phyloP scores from a whole-genome alignment of 2,329 filamentous ascomycete species.

The Colletotrichum costaricense region DNA sequence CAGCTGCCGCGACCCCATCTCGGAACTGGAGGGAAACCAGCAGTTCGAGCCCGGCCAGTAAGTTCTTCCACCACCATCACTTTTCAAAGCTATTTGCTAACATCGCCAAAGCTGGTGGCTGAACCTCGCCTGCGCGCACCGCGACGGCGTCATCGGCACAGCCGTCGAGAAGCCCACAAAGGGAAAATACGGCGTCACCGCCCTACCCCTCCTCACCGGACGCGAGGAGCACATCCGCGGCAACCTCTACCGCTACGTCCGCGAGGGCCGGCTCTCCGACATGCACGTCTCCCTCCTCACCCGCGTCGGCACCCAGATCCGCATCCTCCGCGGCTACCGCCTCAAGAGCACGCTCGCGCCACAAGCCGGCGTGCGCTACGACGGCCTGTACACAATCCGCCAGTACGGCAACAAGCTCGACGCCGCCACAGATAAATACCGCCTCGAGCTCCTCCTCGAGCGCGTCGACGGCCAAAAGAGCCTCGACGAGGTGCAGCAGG shows the following conservation, averaged over 20 bases:
- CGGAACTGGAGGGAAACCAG: conserved; percentile 53
- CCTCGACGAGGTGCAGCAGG: conserved; percentile 53
- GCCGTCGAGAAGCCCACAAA: conserved; percentile 57
- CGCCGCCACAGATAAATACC: conserved; percentile 51
- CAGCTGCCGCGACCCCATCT: conserved; percentile 43
- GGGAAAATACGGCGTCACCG: conserved; percentile 56
- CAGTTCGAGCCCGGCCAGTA: conserved; percentile 62
- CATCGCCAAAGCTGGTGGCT: conserved; percentile 74
- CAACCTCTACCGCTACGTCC: conserved; percentile 55
- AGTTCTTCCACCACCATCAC: conserved; percentile 38
- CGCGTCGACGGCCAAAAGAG: conserved; percentile 54
- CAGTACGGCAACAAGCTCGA: conserved; percentile 59
- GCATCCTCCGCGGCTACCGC: conserved; percentile 63
- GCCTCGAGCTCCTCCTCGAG: conserved; percentile 59
- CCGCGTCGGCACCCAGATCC: conserved; percentile 60
- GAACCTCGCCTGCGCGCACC: conserved; percentile 64
- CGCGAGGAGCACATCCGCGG: conserved; percentile 55
- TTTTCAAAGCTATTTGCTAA: too few species aligned
- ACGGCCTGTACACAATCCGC: conserved; percentile 65
- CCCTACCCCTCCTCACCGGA: conserved; percentile 64
- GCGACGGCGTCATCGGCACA: conserved; percentile 64
- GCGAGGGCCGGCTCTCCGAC: conserved; percentile 54
- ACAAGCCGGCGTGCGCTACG: conserved; percentile 64
- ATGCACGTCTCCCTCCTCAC: conserved; percentile 62
- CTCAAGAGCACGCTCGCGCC: conserved; percentile 65